These are phyloP conservation scores for Cladorrhinum sp. DNA, from an alignment of 2,329 filamentous ascomycete genomes.

Conservation along the genomic window DNA sequence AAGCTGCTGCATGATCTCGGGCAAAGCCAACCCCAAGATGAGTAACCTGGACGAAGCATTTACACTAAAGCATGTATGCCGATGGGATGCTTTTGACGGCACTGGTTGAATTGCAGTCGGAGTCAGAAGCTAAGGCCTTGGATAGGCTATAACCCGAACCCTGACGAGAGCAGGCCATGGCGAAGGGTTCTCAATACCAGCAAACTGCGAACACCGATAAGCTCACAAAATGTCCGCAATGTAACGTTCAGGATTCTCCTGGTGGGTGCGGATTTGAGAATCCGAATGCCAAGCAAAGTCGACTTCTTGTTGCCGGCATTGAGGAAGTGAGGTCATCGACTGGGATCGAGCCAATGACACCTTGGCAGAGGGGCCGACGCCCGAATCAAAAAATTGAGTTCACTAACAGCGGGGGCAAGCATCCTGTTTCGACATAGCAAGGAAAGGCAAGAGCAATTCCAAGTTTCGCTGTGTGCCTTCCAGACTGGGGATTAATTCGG, in stretches of 20 bases:
- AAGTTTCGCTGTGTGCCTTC: not conserved
- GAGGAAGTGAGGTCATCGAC: slow-evolving; percentile 1
- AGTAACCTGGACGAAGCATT: not conserved
- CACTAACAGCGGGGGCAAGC: not conserved
- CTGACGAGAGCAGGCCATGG: not conserved
- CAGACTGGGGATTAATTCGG: not conserved
- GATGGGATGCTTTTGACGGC: not conserved
- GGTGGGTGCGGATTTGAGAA: not conserved
- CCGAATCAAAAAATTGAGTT: not conserved
- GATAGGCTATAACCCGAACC: not conserved
- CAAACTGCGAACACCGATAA: not conserved
- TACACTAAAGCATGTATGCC: not conserved
- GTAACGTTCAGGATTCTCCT: not conserved
- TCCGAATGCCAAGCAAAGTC: not conserved
- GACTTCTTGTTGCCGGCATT: not conserved
- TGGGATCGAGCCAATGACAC: not conserved
- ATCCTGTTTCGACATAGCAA: not conserved
- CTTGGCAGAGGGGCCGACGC: not conserved
- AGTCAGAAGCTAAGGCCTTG: not conserved
- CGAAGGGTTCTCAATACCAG: not conserved
- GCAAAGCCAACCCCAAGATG: not conserved
- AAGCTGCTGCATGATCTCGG: too few species aligned
- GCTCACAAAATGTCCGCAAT: not conserved
- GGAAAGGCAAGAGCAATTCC: not conserved
- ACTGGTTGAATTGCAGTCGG: not conserved